A percentile compares a stretch with the other conserved stretches of the same genome.
These are phyloP conservation scores for Cicer yamashitae DNA, from an alignment of 306 rosid species.

Conservation along the genomic window DNA sequence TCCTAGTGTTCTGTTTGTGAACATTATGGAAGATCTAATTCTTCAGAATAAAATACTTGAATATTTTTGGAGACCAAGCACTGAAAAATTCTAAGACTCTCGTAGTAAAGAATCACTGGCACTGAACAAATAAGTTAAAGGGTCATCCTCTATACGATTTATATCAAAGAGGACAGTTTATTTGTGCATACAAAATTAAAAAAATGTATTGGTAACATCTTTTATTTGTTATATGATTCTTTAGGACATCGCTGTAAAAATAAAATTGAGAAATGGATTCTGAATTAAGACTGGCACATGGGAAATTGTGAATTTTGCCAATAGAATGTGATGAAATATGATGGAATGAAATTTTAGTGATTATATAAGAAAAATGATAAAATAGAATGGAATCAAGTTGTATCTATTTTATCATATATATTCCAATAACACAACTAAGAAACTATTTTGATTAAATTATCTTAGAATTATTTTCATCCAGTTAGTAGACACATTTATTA, in stretches of 20 bases:
- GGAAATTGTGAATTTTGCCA: background rate
- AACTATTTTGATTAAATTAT: too few relatives aligned
- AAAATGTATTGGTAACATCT: background rate
- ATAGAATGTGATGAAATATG: too few relatives aligned
- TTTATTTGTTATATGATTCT: background rate
- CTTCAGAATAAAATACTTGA: background rate
- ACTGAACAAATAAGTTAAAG: slow-evolving; percentile 1
- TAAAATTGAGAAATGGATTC: background rate
- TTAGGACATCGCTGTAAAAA: background rate
- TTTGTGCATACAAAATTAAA: background rate
- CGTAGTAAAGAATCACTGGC: background rate
- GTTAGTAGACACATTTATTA: too few relatives aligned
- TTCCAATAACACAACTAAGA: too few relatives aligned
- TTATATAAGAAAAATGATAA: too few relatives aligned
- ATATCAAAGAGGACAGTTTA: background rate
- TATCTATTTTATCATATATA: too few relatives aligned
- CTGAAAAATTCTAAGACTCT: background rate
- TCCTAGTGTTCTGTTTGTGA: slow-evolving; percentile 9
- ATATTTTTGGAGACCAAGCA: slow-evolving; percentile 2
- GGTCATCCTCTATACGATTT: background rate
- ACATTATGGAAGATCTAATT: slow-evolving; percentile 5
- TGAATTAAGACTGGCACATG: background rate
- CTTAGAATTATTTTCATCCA: too few relatives aligned
- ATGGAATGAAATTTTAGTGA: too few relatives aligned
- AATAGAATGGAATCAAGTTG: too few relatives aligned